Evolutionary conservation across 1,284 basidiomycete genomes (phyloP).

Genomic region (Ganoderma sp.): DNA sequence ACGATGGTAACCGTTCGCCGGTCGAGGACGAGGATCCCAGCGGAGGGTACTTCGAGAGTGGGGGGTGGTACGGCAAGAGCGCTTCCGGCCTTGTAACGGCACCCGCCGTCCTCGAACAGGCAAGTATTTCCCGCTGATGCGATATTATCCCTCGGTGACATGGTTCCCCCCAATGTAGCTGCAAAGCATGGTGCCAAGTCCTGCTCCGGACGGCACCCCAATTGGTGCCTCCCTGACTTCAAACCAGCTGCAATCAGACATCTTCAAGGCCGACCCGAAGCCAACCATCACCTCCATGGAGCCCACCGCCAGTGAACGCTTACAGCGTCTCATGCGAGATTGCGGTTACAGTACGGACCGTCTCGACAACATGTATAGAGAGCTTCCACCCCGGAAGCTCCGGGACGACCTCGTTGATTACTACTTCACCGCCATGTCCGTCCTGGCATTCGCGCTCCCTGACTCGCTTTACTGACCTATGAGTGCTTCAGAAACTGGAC

Average conservation of each 20-base stretch:
- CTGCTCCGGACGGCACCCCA: conserved; percentile 23
- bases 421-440: conserved; percentile 79
- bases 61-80: conserved; percentile 84
- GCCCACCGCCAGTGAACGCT: conserved; percentile 75
- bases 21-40: conserved; percentile 75
- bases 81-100: conserved; percentile 80
- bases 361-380: conserved; percentile 84
- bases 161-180: conserved; percentile 47
- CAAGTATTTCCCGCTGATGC: conserved; percentile 40
- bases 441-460: conserved; percentile 20
- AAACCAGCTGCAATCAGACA: conserved; percentile 30
- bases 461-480: conserved; percentile 13
- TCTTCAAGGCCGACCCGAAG: conserved; percentile 36
- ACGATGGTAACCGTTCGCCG: conserved; percentile 71
- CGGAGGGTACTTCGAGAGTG: conserved; percentile 79
- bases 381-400: conserved; percentile 78
- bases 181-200: conserved; percentile 59
- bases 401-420: conserved; percentile 78
- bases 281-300: conserved; percentile 51
- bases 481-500: conserved; percentile 79
- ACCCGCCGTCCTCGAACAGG: conserved; percentile 78
- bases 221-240: conserved; percentile 26
- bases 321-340: conserved; percentile 85
- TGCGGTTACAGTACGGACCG: conserved; percentile 90
- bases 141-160: conserved; percentile 11